phyloP scores from a whole-genome alignment of 305 asterid species.

The Fraxinus ornus region DNA sequence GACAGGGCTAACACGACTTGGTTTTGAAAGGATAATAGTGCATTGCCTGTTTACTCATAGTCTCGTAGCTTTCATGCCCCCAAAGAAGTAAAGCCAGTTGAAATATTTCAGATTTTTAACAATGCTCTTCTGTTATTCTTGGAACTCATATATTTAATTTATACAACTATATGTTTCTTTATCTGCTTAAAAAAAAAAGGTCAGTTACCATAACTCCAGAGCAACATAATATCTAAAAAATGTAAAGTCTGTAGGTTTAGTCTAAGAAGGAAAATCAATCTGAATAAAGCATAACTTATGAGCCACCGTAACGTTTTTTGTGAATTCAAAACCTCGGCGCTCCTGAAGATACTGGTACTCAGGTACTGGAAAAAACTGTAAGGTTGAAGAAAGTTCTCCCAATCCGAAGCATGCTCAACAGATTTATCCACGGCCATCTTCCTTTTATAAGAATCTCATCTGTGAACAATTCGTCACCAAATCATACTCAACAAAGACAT shows the following conservation, averaged over 20 bases:
- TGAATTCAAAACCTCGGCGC: conserved; percentile 8
- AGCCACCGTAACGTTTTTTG: conserved; percentile 15
- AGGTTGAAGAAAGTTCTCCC: conserved; percentile 12
- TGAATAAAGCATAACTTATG: conserved; percentile 20
- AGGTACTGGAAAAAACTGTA: conserved; percentile 1
- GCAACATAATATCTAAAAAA: conserved; percentile 17
- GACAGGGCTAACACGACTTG: not conserved
- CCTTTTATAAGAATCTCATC: not conserved
- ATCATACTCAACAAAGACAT: conserved; percentile 6
- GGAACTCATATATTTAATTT: conserved; percentile 5
- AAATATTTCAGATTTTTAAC: not conserved
- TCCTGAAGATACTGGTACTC: conserved; percentile 3
- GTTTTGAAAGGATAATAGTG: not conserved
- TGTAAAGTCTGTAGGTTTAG: conserved; percentile 3
- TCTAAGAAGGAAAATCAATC: conserved; percentile 18
- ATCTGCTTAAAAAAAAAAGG: conserved; percentile 15
- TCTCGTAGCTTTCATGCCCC: not conserved
- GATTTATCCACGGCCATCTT: conserved; percentile 27
- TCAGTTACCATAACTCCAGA: conserved; percentile 10
- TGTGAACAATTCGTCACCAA: conserved; percentile 7
- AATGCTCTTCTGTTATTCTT: not conserved
- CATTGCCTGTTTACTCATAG: not conserved
- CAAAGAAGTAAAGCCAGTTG: not conserved
- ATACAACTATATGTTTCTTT: conserved; percentile 20
- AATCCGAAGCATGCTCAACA: conserved; percentile 30